Base-by-base conservation (phyloP, 176 grass and related monocot genomes). In the Sorghum bicolor region DNA sequence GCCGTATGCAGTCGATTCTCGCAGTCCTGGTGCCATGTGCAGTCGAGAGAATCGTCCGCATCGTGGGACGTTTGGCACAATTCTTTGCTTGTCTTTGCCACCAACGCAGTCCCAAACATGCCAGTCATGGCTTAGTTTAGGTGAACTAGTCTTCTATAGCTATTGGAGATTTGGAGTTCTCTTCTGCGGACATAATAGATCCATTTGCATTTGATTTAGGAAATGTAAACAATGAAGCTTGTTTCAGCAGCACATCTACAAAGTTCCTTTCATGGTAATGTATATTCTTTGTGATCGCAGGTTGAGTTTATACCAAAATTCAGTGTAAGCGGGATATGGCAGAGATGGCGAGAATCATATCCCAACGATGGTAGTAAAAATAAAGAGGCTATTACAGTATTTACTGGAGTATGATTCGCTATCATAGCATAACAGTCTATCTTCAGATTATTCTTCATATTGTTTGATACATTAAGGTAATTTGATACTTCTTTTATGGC, bases 221-320 rank as follows among this genome's bases (percentile, higher is more conserved):
- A 82, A 55, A 22, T 60, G 24, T 26, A 44, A 78, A 76, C 13
- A 30, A 55, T 45, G 26, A 44, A 86, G 1, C 50, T 72, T 89
- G 10, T 57, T 64, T 85, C 0, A 10, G 62, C 30, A 64, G 64
- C 32, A 72, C 17, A 58, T 86, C 38, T 69, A 5, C 77, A 69
- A 60, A 74, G 0, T 79, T 78, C 80, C 31, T 91, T 81, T 37
- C 52, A 66, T 88, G 32, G 14, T 73, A 79, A 67, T n/a, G 36
- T 34, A 79, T 87, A 52, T 67, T 31, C 55, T 82, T 85, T 77
- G 20, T 78, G 79, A 66, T 83, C 83, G 33, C 85, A 98, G 93
- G 91, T 98, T 77, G 96, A 98, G 52, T 98, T 98, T 74, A 87
- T 98, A 80, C 93, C 91, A 3, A 98, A 95, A 86, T 98, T 98